phyloP scores from a whole-genome alignment of 2,329 filamentous ascomycete species.

The Periconia macrospinosa region DNA sequence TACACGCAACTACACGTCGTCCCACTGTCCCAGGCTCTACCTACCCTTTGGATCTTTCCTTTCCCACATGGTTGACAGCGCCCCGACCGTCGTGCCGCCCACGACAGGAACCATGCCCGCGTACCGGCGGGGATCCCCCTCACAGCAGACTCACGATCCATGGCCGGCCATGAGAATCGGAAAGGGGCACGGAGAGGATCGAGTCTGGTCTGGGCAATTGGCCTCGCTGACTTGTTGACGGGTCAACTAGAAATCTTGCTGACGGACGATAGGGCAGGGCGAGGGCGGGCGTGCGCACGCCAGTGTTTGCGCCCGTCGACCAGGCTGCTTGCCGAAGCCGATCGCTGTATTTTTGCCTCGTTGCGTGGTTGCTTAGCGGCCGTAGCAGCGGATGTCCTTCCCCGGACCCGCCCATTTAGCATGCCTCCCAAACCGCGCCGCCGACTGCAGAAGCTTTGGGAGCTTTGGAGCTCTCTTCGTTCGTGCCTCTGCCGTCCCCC shows the following conservation, averaged over 20 bases:
- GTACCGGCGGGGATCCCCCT: not conserved
- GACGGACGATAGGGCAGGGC: not conserved
- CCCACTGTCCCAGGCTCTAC: not conserved
- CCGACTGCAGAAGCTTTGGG: not conserved
- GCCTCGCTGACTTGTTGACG: conserved; percentile 10
- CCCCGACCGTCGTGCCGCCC: too few species aligned
- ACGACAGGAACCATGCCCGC: not conserved
- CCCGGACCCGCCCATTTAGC: conserved; percentile 37
- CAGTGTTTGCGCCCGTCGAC: too few species aligned
- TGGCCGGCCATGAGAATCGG: not conserved
- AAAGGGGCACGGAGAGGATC: not conserved
- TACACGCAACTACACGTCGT: not conserved
- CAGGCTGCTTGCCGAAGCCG: conserved; percentile 24
- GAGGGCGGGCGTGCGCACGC: conserved; percentile 34
- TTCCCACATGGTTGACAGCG: not conserved
- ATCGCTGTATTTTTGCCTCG: conserved; percentile 33
- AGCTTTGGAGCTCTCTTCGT: conserved; percentile 2
- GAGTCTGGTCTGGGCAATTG: not conserved
- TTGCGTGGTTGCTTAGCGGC: conserved; percentile 30
- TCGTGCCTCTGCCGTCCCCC: too few species aligned
- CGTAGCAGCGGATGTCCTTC: conserved; percentile 38
- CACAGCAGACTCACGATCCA: not conserved
- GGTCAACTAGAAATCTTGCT: too few species aligned
- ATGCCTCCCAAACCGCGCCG: conserved; percentile 10
- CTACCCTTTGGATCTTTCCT: not conserved